These are phyloP conservation scores for Akanthomyces lecanii DNA, from an alignment of 2,329 filamentous ascomycete genomes.

Conservation along the genomic window DNA sequence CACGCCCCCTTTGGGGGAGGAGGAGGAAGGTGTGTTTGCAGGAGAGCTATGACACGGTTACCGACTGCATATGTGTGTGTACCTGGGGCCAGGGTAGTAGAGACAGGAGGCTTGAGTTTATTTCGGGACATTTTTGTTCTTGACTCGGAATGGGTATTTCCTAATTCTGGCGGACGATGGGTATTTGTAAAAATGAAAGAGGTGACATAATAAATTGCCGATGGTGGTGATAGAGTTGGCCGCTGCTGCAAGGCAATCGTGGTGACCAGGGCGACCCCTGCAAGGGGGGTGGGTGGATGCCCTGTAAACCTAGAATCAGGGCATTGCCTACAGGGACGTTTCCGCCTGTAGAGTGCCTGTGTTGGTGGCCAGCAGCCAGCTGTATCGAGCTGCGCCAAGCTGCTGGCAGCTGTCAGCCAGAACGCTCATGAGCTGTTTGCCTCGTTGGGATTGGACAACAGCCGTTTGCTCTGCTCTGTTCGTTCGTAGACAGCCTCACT, in stretches of 20 bases:
- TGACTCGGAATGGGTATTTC: background rate
- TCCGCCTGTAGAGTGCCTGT: too few species aligned
- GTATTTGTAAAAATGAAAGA: background rate
- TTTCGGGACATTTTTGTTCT: background rate
- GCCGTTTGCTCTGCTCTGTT: background rate
- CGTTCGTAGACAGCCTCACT: too few species aligned
- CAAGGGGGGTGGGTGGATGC: background rate
- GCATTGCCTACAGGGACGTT: too few species aligned
- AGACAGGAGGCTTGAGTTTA: background rate
- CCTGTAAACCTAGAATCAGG: too few species aligned
- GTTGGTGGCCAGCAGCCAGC: too few species aligned
- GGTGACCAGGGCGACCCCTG: background rate
- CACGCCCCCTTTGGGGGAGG: background rate
- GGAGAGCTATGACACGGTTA: background rate
- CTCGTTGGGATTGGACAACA: too few species aligned
- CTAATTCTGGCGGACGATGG: too few species aligned
- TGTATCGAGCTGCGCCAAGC: background rate
- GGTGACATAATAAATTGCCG: background rate
- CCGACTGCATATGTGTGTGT: too few species aligned
- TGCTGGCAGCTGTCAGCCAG: background rate
- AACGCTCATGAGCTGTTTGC: background rate
- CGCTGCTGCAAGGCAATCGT: constrained; percentile 2
- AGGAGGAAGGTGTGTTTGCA: constrained; percentile 1
- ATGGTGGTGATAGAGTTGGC: background rate
- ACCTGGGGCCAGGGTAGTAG: background rate